Evolutionary conservation across 441 rosid species (phyloP).

Genomic region (Melastoma candidum): DNA sequence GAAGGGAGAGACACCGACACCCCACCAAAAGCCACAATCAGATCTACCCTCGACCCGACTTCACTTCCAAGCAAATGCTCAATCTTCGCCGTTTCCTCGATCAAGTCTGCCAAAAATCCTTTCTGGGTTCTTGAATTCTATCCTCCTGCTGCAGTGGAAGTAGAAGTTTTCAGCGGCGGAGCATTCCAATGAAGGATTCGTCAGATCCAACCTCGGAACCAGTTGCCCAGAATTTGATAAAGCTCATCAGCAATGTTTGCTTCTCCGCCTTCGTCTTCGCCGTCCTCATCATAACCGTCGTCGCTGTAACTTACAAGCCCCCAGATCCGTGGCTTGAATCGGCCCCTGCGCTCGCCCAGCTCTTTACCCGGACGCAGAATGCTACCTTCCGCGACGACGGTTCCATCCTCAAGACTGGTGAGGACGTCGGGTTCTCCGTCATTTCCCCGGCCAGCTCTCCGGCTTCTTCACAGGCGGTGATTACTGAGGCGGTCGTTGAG

Average conservation of each 20-base stretch:
- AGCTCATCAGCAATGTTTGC: conserved; percentile 75
- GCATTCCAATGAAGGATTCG: conserved; percentile 59
- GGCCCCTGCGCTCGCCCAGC: conserved; percentile 75
- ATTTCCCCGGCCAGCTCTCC: conserved; percentile 27
- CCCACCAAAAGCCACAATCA: too few species aligned
- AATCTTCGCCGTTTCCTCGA: too few species aligned
- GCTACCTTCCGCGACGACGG: conserved; percentile 74
- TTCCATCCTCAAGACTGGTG: conserved; percentile 67
- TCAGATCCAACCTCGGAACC: conserved; percentile 55
- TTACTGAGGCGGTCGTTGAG: conserved; percentile 63
- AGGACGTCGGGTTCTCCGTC: conserved; percentile 31
- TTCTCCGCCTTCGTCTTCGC: conserved; percentile 84
- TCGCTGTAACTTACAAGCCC: conserved; percentile 91
- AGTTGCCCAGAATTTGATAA: conserved; percentile 71
- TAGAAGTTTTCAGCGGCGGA: neutral
- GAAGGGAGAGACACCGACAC: too few species aligned
- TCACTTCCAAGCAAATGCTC: too few species aligned
- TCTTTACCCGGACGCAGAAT: conserved; percentile 61
- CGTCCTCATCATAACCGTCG: conserved; percentile 68
- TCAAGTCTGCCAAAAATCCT: too few species aligned
- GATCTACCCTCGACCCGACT: too few species aligned
- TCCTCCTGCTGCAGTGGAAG: neutral
- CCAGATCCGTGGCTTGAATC: conserved; percentile 98
- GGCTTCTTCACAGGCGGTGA: conserved; percentile 21
- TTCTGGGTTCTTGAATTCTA: neutral